Base-by-base conservation (phyloP, 2,329 filamentous ascomycete species). In the Aspergillus unguis region DNA sequence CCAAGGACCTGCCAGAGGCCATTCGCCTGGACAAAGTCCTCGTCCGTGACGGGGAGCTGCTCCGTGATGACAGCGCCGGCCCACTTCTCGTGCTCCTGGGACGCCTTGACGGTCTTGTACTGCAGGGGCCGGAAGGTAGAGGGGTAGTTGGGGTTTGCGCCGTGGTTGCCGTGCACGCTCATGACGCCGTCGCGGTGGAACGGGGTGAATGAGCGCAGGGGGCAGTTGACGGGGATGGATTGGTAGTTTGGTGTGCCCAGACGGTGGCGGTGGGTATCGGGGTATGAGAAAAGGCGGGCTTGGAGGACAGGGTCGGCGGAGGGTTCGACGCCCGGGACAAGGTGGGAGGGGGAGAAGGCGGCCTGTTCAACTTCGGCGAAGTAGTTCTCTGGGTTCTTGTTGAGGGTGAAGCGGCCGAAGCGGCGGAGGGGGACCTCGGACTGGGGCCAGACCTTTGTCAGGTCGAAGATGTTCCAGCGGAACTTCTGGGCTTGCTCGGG, bases 141-240 rank as follows among this genome's bases (percentile, higher is more conserved):
- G 10, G 69, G 75, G 65, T 84, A 85, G 61, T 79, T 77, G 10
- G 81, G 79, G 56, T 82, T 78, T 3, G 78, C 73, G 48, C 82
- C 82, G 61, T 85, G 82, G 71, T 90, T 87, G 65, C 83, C 76
- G 52, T 80, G 77, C 62, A 84, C 82, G 1, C 84, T 81, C 85
- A 90, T 90, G 54, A 69, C 65, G 11, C 88, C 88, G 63, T 90
- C 87, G 56, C 87, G 83, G 68, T 90, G 86, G 77, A 84, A 88
- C 58, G 86, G 78, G 77, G 81, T 78, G 71, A 75, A 75, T 75
- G 72, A 64, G 75, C 69, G 74, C 58, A 77, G 54, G 50, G 82
- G 78, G 48, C 75, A 75, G 71, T 85, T 86, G 60, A 83, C 80
- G 25, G 83, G 83, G 49, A 86, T 80, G 64, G 85, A 81, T 59